phyloP scores from a whole-genome alignment of 495 filamentous ascomycete species.

The Apodospora peruviana region DNA sequence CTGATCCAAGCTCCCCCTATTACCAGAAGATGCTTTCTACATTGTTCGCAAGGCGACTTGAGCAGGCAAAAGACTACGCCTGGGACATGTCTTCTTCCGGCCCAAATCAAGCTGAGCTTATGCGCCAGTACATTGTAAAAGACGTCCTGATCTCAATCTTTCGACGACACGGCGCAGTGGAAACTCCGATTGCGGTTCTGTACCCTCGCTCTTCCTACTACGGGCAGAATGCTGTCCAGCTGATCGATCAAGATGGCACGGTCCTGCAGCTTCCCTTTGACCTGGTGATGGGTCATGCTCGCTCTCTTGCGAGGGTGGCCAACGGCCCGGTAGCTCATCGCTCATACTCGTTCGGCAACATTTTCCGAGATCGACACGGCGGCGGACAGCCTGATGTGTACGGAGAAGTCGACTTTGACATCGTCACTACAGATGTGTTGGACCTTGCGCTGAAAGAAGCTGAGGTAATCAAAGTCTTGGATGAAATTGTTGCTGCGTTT shows the following conservation, averaged over 20 bases:
- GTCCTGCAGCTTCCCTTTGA: slow-evolving; percentile 89
- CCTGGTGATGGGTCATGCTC: slow-evolving; percentile 81
- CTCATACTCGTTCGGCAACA: slow-evolving; percentile 83
- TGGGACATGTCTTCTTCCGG: slow-evolving; percentile 68
- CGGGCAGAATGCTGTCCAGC: slow-evolving; percentile 55
- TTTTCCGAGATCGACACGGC: slow-evolving; percentile 70
- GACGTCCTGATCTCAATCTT: slow-evolving; percentile 74
- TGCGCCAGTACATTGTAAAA: slow-evolving; percentile 70
- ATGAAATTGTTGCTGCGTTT: slow-evolving; percentile 82
- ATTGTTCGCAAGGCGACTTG: slow-evolving; percentile 66
- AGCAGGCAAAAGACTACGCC: slow-evolving; percentile 75
- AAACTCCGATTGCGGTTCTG: slow-evolving; percentile 64
- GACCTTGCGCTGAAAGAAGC: slow-evolving; percentile 91
- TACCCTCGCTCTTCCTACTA: slow-evolving; percentile 82
- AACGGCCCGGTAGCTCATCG: slow-evolving; percentile 57
- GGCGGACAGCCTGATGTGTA: slow-evolving; percentile 76
- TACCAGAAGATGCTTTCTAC: slow-evolving; percentile 82
- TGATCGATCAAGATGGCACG: slow-evolving; percentile 78
- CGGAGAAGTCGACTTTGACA: slow-evolving; percentile 93
- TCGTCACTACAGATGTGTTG: slow-evolving; percentile 69
- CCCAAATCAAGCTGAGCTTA: slow-evolving; percentile 51
- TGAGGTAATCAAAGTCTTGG: slow-evolving; percentile 88
- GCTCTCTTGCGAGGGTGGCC: slow-evolving; percentile 67
- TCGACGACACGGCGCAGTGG: slow-evolving; percentile 85
- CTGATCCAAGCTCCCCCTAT: slow-evolving; percentile 78